These are phyloP conservation scores for Scytalidium lignicola DNA, from an alignment of 2,329 filamentous ascomycete species.

Conservation along the genomic window DNA sequence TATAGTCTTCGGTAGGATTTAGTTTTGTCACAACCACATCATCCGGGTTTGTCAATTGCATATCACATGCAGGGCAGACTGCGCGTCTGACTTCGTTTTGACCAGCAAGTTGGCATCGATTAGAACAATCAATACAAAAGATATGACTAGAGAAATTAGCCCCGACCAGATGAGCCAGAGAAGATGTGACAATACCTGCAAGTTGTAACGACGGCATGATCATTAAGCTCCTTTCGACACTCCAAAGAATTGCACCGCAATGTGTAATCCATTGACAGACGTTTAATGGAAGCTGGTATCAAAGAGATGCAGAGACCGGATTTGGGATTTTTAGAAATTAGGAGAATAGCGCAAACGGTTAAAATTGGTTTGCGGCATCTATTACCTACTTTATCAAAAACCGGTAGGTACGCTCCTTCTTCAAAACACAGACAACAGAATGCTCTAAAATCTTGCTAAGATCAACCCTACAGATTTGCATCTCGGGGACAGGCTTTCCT, in stretches of 20 bases:
- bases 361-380: no score
- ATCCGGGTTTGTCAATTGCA: slow-evolving; percentile 62
- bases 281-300: no score
- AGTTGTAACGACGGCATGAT: slow-evolving; percentile 77
- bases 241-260: slow-evolving; percentile 77
- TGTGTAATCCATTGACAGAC: slow-evolving; percentile 59
- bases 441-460: no score
- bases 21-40: slow-evolving; percentile 69
- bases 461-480: no score
- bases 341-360: no score
- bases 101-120: slow-evolving; percentile 52
- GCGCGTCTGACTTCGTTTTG: slow-evolving; percentile 45
- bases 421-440: no score
- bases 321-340: no score
- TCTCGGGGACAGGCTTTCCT: no score
- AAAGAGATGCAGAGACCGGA: no score
- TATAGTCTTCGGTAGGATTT: slow-evolving; percentile 82
- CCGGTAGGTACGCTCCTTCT: no score
- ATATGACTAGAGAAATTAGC: slow-evolving; percentile 58
- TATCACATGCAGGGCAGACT: slow-evolving; percentile 71
- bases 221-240: slow-evolving; percentile 64
- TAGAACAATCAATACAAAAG: slow-evolving; percentile 74
- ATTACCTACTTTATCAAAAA: no score
- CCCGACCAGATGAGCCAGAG: slow-evolving; percentile 2
- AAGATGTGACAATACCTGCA: slow-evolving; percentile 59